Evolutionary conservation across 179 eudicot genomes (phyloP).

Genomic region (Camellia oleifera): DNA sequence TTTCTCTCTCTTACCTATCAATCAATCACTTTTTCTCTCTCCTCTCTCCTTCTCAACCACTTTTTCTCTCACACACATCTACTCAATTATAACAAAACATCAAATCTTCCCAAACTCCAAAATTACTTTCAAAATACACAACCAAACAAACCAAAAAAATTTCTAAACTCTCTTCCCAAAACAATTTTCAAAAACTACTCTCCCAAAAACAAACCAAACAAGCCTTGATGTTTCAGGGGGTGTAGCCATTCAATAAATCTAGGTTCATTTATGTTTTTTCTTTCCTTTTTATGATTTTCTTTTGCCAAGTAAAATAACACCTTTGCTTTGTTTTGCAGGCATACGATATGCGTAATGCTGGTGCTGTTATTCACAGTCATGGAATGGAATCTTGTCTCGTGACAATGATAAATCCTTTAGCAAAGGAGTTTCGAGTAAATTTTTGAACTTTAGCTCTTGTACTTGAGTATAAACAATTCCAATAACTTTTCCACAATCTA

Average conservation of each 20-base stretch:
- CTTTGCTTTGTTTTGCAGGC: slow-evolving; percentile 50
- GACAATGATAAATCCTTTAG: slow-evolving; percentile 81
- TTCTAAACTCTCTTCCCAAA: too few species aligned
- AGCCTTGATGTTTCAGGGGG: neutral
- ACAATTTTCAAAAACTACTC: too few species aligned
- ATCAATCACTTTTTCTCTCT: too few species aligned
- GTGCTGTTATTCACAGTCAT: slow-evolving; percentile 97
- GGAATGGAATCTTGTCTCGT: slow-evolving; percentile 96
- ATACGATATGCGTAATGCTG: slow-evolving; percentile 91
- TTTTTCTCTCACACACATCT: too few species aligned
- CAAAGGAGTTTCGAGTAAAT: slow-evolving; percentile 87
- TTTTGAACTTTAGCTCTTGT: neutral
- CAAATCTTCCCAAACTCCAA: too few species aligned
- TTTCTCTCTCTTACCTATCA: too few species aligned
- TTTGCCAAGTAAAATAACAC: neutral
- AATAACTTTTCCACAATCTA: neutral
- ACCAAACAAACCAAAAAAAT: too few species aligned
- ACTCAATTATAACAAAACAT: too few species aligned
- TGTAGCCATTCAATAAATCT: neutral
- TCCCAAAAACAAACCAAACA: too few species aligned
- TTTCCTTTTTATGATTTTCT: neutral
- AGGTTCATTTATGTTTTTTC: neutral
- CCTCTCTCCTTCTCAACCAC: too few species aligned
- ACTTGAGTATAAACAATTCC: neutral
- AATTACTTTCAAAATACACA: too few species aligned